Percentiles rank a stretch among this genome's conserved stretches.
phyloP scores from a whole-genome alignment of 225 moss, liverwort and hornwort genomes.

The Neckera pumila region DNA sequence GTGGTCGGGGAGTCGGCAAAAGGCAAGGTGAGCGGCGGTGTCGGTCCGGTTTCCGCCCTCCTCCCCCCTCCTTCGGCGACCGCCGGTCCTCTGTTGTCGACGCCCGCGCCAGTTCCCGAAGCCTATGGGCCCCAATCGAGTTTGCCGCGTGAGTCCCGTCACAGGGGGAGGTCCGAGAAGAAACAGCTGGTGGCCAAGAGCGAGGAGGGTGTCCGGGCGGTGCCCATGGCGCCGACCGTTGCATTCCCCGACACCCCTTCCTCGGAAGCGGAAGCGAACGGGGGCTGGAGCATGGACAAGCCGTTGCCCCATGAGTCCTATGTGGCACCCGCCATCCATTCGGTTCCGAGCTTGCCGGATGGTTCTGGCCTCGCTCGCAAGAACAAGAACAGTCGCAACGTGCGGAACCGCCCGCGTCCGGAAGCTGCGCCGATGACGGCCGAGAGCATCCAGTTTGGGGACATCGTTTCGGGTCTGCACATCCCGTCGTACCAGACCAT shows the following conservation, averaged over 20 bases:
- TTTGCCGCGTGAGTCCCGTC: slow-evolving; percentile 15
- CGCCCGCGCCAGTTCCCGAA: slow-evolving; percentile 7
- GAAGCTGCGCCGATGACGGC: slow-evolving; percentile 33
- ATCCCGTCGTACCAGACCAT: slow-evolving; percentile 3
- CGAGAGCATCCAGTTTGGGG: slow-evolving; percentile 54
- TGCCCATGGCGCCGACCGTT: background rate
- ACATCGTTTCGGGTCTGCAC: slow-evolving; percentile 18
- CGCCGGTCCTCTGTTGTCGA: slow-evolving; percentile 17
- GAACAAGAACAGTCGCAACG: slow-evolving; percentile 49
- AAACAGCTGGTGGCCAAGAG: slow-evolving; percentile 15
- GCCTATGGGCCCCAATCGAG: slow-evolving; percentile 2
- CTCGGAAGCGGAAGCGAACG: slow-evolving; percentile 15
- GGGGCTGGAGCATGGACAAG: slow-evolving; percentile 36
- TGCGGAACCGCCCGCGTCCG: slow-evolving; percentile 40
- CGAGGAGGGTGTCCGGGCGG: slow-evolving; percentile 6
- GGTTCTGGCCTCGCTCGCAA: slow-evolving; percentile 26
- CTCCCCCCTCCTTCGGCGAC: slow-evolving; percentile 16
- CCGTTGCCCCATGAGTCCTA: slow-evolving; percentile 15
- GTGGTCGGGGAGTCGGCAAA: slow-evolving; percentile 30
- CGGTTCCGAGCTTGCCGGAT: slow-evolving; percentile 12
- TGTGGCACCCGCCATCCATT: background rate
- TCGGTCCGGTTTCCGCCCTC: slow-evolving; percentile 16
- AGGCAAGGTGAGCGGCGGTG: slow-evolving; percentile 18
- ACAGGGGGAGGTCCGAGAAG: slow-evolving; percentile 26
- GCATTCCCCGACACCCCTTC: background rate